These are phyloP conservation scores for Penicillium brevicompactum DNA, from an alignment of 2,329 filamentous ascomycete genomes.

Conservation along the genomic window DNA sequence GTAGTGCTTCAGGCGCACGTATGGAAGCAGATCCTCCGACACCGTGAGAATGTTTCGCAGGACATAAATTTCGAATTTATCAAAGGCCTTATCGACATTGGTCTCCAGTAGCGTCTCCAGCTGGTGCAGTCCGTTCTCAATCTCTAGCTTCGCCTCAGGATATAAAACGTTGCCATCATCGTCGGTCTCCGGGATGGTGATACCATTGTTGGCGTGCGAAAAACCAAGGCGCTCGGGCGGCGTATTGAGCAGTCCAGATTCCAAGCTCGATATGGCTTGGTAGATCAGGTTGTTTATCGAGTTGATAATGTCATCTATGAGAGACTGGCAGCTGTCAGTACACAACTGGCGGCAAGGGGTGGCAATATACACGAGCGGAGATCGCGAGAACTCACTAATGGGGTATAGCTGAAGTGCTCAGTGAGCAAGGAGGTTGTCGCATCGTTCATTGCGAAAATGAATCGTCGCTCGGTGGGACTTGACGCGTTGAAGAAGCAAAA, in stretches of 20 bases:
- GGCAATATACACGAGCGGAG: neutral
- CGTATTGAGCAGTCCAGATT: slow-evolving; percentile 74
- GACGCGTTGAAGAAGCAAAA: slow-evolving; percentile 21
- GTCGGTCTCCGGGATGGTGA: slow-evolving; percentile 50
- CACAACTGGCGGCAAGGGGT: slow-evolving; percentile 12
- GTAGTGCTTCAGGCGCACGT: slow-evolving; percentile 84
- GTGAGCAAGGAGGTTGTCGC: slow-evolving; percentile 69
- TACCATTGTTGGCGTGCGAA: slow-evolving; percentile 51
- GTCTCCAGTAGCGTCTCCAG: slow-evolving; percentile 79
- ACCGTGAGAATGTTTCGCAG: slow-evolving; percentile 81
- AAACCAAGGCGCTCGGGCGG: slow-evolving; percentile 83
- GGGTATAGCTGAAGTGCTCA: slow-evolving; percentile 94
- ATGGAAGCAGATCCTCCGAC: slow-evolving; percentile 70
- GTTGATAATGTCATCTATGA: slow-evolving; percentile 98
- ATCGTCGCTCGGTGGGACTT: slow-evolving; percentile 7
- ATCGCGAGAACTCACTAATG: slow-evolving; percentile 65
- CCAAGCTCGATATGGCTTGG: slow-evolving; percentile 83
- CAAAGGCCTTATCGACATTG: slow-evolving; percentile 81
- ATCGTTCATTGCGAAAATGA: slow-evolving; percentile 43
- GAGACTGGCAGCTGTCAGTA: slow-evolving; percentile 59
- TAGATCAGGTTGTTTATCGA: slow-evolving; percentile 92
- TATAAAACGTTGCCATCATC: slow-evolving; percentile 49
- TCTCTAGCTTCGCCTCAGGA: slow-evolving; percentile 65
- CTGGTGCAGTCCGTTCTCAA: slow-evolving; percentile 85
- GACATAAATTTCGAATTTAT: slow-evolving; percentile 86